Percentiles rank a stretch among this genome's conserved stretches.
Conservation (phyloP, 352 stramenopile species). For the Phytophthora tubulina region DNA sequence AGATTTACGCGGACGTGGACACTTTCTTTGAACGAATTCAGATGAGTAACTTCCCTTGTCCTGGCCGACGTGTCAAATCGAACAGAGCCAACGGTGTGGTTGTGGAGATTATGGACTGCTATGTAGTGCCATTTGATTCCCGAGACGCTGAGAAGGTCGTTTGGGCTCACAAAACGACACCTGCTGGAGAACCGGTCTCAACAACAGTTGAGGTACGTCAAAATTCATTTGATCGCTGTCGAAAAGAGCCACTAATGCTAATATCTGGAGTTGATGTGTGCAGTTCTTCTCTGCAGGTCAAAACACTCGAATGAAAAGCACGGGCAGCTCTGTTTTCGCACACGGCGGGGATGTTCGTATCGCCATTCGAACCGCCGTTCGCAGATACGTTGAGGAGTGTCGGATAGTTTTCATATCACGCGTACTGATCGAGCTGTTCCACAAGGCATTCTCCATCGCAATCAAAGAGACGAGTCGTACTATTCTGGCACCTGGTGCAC, state of each 20-base stretch:
- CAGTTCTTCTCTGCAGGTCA: background rate
- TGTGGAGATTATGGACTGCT: background rate
- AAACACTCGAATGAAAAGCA: background rate
- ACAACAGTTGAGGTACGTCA: too few relatives aligned
- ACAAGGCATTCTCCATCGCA: background rate
- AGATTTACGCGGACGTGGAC: background rate
- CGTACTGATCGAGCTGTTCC: background rate
- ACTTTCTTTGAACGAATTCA: background rate
- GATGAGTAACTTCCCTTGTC: background rate
- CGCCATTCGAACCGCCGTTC: background rate
- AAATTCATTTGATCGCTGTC: too few relatives aligned
- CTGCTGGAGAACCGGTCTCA: background rate
- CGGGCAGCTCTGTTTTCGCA: background rate
- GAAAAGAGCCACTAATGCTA: too few relatives aligned
- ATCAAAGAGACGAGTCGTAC: background rate
- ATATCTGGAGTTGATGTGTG: too few relatives aligned
- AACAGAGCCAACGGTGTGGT: background rate
- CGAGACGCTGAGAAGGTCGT: background rate
- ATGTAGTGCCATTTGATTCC: background rate
- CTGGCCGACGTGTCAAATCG: background rate
- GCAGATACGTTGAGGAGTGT: background rate
- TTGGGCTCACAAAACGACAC: background rate
- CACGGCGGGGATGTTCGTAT: background rate
- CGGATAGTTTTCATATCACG: background rate
- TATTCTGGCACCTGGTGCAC: background rate